These are phyloP conservation scores for Aaosphaeria pasadenensis DNA, from an alignment of 2,329 filamentous ascomycete genomes.

Conservation along the genomic window DNA sequence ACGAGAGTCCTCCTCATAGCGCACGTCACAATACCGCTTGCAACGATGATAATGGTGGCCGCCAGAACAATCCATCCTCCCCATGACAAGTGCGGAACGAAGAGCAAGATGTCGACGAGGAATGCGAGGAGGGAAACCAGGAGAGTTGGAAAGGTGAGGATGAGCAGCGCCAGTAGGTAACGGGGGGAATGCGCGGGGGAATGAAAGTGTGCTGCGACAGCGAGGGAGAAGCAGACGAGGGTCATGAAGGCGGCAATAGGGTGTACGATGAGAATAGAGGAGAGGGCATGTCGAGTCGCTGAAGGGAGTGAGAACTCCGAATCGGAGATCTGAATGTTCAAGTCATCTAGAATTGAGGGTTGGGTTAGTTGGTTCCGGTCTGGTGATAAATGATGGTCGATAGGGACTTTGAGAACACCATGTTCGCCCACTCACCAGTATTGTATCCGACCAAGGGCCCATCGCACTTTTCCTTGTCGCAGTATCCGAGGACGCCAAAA, in stretches of 20 bases:
- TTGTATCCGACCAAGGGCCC: conserved; percentile 80
- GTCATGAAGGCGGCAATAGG: conserved; percentile 85
- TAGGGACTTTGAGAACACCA: no score
- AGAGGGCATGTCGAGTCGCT: conserved; percentile 66
- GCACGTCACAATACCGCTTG: conserved; percentile 82
- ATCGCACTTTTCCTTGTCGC: conserved; percentile 64
- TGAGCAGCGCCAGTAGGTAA: conserved; percentile 80
- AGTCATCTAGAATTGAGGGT: conserved; percentile 37
- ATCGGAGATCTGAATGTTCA: conserved; percentile 45
- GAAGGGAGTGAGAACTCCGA: conserved; percentile 64
- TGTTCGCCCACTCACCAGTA: conserved; percentile 58
- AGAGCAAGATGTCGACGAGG: conserved; percentile 88
- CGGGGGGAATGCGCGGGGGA: conserved; percentile 83
- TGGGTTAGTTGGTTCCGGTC: no score
- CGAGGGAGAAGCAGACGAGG: conserved; percentile 78
- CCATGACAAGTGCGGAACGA: conserved; percentile 91
- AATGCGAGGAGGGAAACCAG: conserved; percentile 83
- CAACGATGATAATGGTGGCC: conserved; percentile 79
- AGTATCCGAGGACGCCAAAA: conserved; percentile 94
- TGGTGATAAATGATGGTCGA: no score
- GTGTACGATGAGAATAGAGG: conserved; percentile 86
- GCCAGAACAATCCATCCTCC: conserved; percentile 91
- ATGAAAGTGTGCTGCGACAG: conserved; percentile 80
- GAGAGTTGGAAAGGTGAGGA: conserved; percentile 81
- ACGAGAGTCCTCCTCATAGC: conserved; percentile 92